Evolutionary conservation across 1,284 basidiomycete genomes (phyloP), one percentile per base, ranked within the genome.

Genomic region (Pholiota adiposa): DNA sequence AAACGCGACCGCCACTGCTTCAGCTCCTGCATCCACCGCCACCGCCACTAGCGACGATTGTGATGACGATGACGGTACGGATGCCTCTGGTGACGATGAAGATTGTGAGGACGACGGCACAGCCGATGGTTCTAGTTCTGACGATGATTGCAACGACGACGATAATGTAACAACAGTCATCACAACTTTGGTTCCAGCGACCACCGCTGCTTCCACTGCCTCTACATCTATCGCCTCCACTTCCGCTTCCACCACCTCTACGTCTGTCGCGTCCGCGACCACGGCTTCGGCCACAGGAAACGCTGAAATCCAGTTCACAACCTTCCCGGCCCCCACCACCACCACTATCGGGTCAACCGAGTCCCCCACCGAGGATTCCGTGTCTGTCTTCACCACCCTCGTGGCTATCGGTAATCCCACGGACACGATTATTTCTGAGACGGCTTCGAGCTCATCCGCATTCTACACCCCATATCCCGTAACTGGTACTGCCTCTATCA

Each of bases 61-160:
- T 54, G 67, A 64, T 21, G 65, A 54, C 23, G 62, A 63, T 25
- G 63, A 58, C 25, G 56, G 62, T 29, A 57, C 55, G 18, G 60
- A 49, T 23, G 48, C 60, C 21, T 48, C 61, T 23, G 51, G 44
- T 19, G 51, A 59, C 25, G 46, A 51, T 16, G 53, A 59, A 21
- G 49, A 57, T 29, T 61, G 51, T 48, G 25, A 31, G 18, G 34
- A 33, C 12, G 49, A 51, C 18, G 19, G 18, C 16, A 21, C 27
- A 34, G n/a, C 49, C 6, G 33, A 31, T 18, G n/a, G 14, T 18
- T 49, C 46, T 6, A 25, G 25, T 4, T n/a, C 27, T 7, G 51
- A 57, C 23, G 56, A 63, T 54, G 27, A 46, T 25, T 19, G 23
- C 19, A 11, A 31, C 25, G 46, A 51, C n/a, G 38, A 54, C 14